Evolutionary conservation across 345 rosid species (phyloP), one percentile per base, ranked within the genome.

Genomic region (Salix viminalis): DNA sequence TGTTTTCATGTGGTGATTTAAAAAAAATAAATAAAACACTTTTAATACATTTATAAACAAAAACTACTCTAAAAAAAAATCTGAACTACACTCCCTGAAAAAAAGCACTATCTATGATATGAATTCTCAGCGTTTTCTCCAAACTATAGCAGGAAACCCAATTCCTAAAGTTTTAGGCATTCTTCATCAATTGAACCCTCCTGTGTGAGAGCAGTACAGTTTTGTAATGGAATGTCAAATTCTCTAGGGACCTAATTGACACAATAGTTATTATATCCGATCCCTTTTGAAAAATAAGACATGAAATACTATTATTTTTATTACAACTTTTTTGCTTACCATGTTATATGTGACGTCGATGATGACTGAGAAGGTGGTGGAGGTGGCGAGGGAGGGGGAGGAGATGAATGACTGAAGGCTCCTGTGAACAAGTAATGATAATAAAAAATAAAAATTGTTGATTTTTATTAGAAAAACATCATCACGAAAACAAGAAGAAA

Each of bases 391-490:
- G 58, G 37, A 5, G 36, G 11, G 1, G 73, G 42, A 6, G 37
- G 13, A 21, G 78, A 5, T 4, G 69, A 67, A 1, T 71, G 11
- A 58, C 44, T 64, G 75, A 76, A 87, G 24, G 76, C 82, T 67
- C 90, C 92, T 89, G 71, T 3, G 14, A 36, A 44, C 50, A 39
- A 32, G 39, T 11, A 23, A 41, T 13, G n/a, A 14, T 11, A 61
- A 68, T 7, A 13, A 18, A 12, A 23, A 7, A 0, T 37, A 36
- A 13, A 37, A 32, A 39, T 14, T n/a, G 8, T 32, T 4, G 34
- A 30, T 34, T 14, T 46, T 46, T 18, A 21, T 4, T 14, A 4
- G 32, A 16, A 6, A 70, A 2, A 6, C 11, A 61, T 21, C 12
- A 32, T 60, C 16, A 5, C 14, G 70, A 44, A 65, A 23, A 72